Evolutionary conservation across 352 stramenopile species (phyloP), one percentile per base, ranked within the genome.

Genomic region (Pythium pyrilobum): DNA sequence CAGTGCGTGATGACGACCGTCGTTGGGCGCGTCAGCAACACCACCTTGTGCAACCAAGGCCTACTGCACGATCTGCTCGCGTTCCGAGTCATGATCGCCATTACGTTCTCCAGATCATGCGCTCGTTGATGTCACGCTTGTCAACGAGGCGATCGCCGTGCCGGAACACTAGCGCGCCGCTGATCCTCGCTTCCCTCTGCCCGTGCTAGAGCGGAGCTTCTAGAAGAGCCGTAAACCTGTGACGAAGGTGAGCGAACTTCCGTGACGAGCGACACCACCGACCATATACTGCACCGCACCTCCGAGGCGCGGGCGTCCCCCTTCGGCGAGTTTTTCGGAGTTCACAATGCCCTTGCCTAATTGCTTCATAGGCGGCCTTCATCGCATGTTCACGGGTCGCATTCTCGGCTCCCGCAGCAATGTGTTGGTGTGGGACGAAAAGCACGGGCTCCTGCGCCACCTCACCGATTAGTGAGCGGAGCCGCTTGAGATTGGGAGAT

Each of bases 401-500:
- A 7, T 42, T 6, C 15, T 41, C 45, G 3, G 18, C 31, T 6
- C 45, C 45, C 5, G 45, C 45, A 8, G 32, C 6, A 32, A 52
- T 52, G 16, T 52, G 41, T 6, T 36, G 31, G 11, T 29, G 24
- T 32, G 41, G 45, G 5, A 32, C 33, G 42, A 52, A 52, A 5
- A 52, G 45, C 32, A 52, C 45, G 31, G 45, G 45, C 33, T 52
- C 45, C 24, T 52, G 45, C 12, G 45, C 29, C 7, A 52, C 45
- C 9, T 33, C 29, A 9, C 45, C 45, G 15, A 52, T 52, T 23
- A 42, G 45, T 6, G 31, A 4, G 6, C 45, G 45, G 4, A 52
- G 32, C 45, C 45, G 42, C 45, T 42, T 23, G 29, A 95, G 39
- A 48, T 92, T 84, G 13, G 90, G 44, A 28, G 80, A 66, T 25